Evolutionary conservation across 2,329 filamentous ascomycete species (phyloP).

Genomic region (Phyllosticta citriasiana): DNA sequence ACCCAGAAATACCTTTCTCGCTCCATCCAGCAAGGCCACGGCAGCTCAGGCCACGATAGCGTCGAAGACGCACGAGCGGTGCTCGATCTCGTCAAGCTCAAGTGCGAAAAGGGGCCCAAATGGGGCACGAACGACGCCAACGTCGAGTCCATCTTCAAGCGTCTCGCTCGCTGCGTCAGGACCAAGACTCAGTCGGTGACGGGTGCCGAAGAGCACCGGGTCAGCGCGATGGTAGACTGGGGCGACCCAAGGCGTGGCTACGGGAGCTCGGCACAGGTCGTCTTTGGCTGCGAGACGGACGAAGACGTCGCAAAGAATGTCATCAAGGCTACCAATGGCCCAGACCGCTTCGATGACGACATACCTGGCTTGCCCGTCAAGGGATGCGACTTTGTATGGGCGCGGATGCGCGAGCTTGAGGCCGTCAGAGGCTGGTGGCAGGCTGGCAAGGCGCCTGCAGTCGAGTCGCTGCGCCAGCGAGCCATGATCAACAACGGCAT

Average conservation of each 20-base stretch:
- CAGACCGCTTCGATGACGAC: neutral
- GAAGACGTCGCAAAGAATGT: conserved; percentile 47
- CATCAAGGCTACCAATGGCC: conserved; percentile 18
- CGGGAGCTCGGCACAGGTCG: conserved; percentile 45
- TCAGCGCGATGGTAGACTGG: conserved; percentile 78
- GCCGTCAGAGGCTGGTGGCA: conserved; percentile 51
- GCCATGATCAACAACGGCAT: neutral
- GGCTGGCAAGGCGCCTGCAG: conserved; percentile 33
- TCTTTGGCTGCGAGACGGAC: conserved; percentile 48
- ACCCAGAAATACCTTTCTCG: conserved; percentile 74
- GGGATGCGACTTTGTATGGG: conserved; percentile 55
- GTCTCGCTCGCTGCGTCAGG: conserved; percentile 51
- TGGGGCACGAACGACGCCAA: conserved; percentile 76
- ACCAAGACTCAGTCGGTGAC: conserved; percentile 27
- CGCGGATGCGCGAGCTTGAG: conserved; percentile 52
- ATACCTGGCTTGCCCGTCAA: conserved; percentile 32
- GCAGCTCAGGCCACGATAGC: conserved; percentile 71
- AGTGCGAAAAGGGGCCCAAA: conserved; percentile 80
- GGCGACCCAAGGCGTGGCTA: conserved; percentile 61
- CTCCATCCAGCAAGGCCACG: conserved; percentile 74
- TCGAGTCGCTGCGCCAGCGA: conserved; percentile 17
- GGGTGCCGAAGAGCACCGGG: conserved; percentile 43
- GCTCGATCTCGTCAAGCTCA: conserved; percentile 86
- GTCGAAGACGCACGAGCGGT: conserved; percentile 87
- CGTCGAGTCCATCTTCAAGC: conserved; percentile 81